Base-by-base conservation (phyloP, 345 rosid species). In the Aurinia saxatilis region DNA sequence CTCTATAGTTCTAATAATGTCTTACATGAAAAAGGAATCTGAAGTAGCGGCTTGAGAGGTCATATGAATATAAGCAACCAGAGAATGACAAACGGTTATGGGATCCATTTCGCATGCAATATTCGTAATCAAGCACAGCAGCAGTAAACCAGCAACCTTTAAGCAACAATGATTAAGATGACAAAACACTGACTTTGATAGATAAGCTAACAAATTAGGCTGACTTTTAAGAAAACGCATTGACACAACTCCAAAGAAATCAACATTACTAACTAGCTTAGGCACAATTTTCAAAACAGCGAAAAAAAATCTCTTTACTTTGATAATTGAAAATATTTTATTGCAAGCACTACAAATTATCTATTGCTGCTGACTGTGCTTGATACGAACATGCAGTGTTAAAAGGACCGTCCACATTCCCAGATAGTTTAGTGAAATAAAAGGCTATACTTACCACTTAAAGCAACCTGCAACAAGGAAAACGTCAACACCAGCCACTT, bases 21-120 rank as follows among this genome's bases (percentile, higher is more conserved):
- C 75, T 56, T 39, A 48, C 18, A 66, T 46, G 75, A 58, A 71
- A 59, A 74, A 80, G 72, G 63, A 71, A 66, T 75, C 79, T 68
- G 64, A 78, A 65, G 73, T 44, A 52, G 57, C 21, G 12, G 50
- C 53, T 56, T 25, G 17, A 38, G 18, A 60, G 38, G 41, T 47
- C 33, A 65, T 31, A 40, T n/a, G 12, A 57, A 40, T 23, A 42
- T 49, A 57, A 50, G 38, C 8, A 63, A 60, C 42, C 21, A 49
- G 31, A 47, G 17, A 48, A 55, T 16, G 40, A 27, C 18, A 30
- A 16, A 48, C 13, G 34, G 48, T 61, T 53, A 69, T 61, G 73
- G 63, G 64, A 40, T 63, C 69, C 65, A 48, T 64, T 49, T 49
- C n/a, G 34, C 65, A 70, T 50, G 47, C 71, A 71, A 57, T 63